Evolutionary conservation across 345 rosid genomes (phyloP).

Genomic region (Ceriops zippeliana): DNA sequence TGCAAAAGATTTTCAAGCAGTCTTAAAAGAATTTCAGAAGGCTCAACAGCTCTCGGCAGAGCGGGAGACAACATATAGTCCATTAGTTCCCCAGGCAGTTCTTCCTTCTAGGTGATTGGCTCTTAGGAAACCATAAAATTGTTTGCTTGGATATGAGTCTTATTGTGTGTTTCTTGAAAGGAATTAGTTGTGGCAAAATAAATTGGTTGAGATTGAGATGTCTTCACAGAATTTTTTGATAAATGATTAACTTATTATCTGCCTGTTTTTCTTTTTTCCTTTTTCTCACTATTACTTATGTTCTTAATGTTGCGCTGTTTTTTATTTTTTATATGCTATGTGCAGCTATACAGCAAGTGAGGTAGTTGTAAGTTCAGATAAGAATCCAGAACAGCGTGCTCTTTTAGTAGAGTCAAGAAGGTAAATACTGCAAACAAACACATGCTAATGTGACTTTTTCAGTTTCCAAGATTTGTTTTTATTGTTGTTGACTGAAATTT

Average conservation of each 20-base stretch:
- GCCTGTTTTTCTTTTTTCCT: no score
- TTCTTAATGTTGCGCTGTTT: conserved; percentile 9
- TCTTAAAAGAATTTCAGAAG: conserved; percentile 93
- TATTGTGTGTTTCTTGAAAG: neutral
- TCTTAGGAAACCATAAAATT: neutral
- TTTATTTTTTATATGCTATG: conserved; percentile 9
- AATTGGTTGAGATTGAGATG: neutral
- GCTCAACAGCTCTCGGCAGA: conserved; percentile 97
- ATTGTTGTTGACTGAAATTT: no score
- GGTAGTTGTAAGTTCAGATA: conserved; percentile 45
- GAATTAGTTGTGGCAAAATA: neutral
- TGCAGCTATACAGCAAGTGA: conserved; percentile 47
- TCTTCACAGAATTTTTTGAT: neutral
- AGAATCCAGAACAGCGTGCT: conserved; percentile 57
- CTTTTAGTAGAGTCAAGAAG: conserved; percentile 83
- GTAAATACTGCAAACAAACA: conserved; percentile 18
- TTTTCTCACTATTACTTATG: neutral
- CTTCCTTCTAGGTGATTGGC: conserved; percentile 62
- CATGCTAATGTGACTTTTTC: neutral
- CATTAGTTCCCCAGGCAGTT: conserved; percentile 60
- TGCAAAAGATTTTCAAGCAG: conserved; percentile 96
- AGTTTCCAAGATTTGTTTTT: neutral
- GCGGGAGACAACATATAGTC: conserved; percentile 85
- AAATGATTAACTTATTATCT: neutral
- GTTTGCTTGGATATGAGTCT: neutral